These are phyloP conservation scores for Coix lacrymajobi DNA, from an alignment of 176 grass and related monocot species.

Conservation along the genomic window DNA sequence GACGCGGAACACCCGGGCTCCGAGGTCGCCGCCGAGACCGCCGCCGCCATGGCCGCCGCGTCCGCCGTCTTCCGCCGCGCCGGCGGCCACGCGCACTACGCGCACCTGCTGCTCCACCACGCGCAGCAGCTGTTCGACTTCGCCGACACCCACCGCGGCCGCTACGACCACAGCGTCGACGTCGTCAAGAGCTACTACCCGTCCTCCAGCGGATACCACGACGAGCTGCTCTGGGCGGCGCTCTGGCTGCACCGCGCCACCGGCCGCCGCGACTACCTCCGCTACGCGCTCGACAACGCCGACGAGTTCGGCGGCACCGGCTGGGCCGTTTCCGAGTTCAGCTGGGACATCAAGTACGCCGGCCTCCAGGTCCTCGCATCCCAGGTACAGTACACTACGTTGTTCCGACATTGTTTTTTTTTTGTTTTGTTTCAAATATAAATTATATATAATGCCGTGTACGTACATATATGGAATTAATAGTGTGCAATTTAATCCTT, in stretches of 20 bases:
- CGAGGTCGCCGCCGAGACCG: constrained; percentile 85
- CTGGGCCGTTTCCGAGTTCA: constrained; percentile 94
- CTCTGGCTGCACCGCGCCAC: constrained; percentile 85
- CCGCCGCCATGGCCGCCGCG: constrained; percentile 83
- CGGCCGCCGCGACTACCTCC: constrained; percentile 35
- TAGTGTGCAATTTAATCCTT: neutral
- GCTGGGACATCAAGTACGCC: constrained; percentile 98
- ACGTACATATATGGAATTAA: neutral
- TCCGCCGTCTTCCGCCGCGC: constrained; percentile 56
- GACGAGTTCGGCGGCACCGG: constrained; percentile 62
- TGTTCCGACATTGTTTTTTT: neutral
- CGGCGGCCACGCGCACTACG: constrained; percentile 62
- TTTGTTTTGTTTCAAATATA: neutral
- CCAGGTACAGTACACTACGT: too few species aligned
- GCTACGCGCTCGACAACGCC: constrained; percentile 61
- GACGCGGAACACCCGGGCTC: constrained; percentile 70
- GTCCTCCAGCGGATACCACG: constrained; percentile 70
- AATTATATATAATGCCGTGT: too few species aligned
- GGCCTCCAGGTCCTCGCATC: constrained; percentile 77
- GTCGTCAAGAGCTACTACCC: constrained; percentile 76
- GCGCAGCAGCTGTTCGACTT: constrained; percentile 89
- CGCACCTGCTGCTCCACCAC: constrained; percentile 68
- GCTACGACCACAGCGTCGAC: constrained; percentile 60
- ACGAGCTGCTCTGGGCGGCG: constrained; percentile 94
- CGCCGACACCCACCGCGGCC: constrained; percentile 54